phyloP scores from a whole-genome alignment of 352 stramenopile genomes.

The Phytophthora citricola region DNA sequence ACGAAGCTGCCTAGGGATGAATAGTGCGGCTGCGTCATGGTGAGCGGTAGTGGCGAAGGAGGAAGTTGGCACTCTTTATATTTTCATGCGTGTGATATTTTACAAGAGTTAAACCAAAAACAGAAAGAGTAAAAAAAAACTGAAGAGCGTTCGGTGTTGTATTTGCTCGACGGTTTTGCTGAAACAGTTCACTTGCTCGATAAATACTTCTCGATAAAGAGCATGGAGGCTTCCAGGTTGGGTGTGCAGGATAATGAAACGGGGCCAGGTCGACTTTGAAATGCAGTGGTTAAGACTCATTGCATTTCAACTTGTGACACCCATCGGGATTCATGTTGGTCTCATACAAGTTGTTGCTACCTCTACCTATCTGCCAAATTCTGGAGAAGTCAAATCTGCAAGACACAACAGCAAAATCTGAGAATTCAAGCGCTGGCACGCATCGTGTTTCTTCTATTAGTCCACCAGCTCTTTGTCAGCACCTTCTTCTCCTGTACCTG shows the following conservation, averaged over 20 bases:
- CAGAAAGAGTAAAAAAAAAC: constrained; percentile 23
- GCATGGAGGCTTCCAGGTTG: not conserved
- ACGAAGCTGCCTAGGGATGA: constrained; percentile 18
- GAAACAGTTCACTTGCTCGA: too few species aligned
- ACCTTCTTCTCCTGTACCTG: constrained; percentile 24
- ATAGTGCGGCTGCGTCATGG: constrained; percentile 15
- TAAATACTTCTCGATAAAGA: too few species aligned
- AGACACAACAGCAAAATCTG: constrained; percentile 19
- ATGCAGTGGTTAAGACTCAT: not conserved
- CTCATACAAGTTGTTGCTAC: too few species aligned
- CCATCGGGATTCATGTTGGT: too few species aligned
- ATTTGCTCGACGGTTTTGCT: too few species aligned
- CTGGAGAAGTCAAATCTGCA: not conserved
- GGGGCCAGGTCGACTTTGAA: not conserved
- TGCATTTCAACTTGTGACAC: not conserved
- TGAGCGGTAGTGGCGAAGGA: constrained; percentile 13
- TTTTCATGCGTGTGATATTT: constrained; percentile 41
- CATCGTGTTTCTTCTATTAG: constrained; percentile 53
- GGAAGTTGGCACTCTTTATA: constrained; percentile 26
- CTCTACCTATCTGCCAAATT: too few species aligned
- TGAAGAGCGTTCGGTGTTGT: constrained; percentile 1
- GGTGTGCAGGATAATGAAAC: too few species aligned
- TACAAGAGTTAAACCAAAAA: constrained; percentile 35
- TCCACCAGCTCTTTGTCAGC: constrained; percentile 14
- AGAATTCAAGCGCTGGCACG: constrained; percentile 26